A percentile compares a stretch with the other conserved stretches of the same genome.
Evolutionary conservation across 2,329 filamentous ascomycete species (phyloP).

Genomic region (Microcera coccophila): DNA sequence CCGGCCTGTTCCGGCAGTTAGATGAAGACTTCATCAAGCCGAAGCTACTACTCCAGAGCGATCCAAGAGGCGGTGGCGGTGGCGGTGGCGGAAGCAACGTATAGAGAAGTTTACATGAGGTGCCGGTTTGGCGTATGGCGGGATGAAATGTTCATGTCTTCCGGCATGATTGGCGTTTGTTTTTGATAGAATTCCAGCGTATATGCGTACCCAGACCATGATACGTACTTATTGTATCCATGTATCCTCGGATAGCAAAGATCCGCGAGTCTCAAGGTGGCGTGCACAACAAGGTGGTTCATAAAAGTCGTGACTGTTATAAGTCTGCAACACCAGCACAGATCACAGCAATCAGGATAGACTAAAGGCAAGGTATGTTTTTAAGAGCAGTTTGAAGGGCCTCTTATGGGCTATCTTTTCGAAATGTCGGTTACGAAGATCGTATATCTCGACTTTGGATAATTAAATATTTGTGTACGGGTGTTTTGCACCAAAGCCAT

Average conservation of each 20-base stretch:
- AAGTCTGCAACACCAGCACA: no score
- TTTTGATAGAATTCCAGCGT: slow-evolving; percentile 19
- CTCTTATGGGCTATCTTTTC: slow-evolving; percentile 13
- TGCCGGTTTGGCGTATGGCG: slow-evolving; percentile 1
- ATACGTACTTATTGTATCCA: no score
- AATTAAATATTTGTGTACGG: slow-evolving; percentile 23
- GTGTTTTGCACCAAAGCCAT: slow-evolving; percentile 15
- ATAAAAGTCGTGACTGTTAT: no score
- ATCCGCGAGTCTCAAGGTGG: no score
- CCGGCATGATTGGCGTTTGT: slow-evolving; percentile 27
- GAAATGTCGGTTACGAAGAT: slow-evolving; percentile 11
- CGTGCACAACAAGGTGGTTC: no score
- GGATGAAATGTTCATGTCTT: slow-evolving; percentile 2
- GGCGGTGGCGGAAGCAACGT: slow-evolving; percentile 22
- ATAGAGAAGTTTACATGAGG: slow-evolving; percentile 13
- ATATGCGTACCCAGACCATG: no score
- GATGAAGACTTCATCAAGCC: slow-evolving; percentile 98
- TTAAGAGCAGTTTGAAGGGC: slow-evolving; percentile 12
- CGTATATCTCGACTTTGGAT: slow-evolving; percentile 10
- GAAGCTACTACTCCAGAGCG: slow-evolving; percentile 75
- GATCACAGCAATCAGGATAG: background rate
- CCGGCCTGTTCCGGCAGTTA: slow-evolving; percentile 83
- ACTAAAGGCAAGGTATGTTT: slow-evolving; percentile 6
- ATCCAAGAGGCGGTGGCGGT: slow-evolving; percentile 28
- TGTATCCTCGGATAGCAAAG: no score